phyloP scores from a whole-genome alignment of 352 stramenopile species.

The Blastocystis sp. region DNA sequence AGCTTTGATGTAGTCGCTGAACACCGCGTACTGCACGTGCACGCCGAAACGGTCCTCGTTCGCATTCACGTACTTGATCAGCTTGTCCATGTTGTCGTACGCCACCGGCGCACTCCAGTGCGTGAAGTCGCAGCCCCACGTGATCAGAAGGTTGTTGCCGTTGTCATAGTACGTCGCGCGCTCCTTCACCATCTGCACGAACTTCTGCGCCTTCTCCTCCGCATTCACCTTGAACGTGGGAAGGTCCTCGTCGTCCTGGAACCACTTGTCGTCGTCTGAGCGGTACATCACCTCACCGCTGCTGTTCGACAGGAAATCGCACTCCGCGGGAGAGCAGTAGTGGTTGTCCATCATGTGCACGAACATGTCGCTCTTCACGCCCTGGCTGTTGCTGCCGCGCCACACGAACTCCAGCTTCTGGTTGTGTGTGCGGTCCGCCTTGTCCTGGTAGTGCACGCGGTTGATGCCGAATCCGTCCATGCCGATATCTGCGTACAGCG shows the following conservation, averaged over 20 bases:
- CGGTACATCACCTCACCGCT: constrained; percentile 49
- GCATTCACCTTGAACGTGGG: constrained; percentile 72
- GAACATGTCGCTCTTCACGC: constrained; percentile 72
- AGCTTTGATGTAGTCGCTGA: constrained; percentile 82
- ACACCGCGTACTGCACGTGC: constrained; percentile 88
- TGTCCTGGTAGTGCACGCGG: constrained; percentile 92
- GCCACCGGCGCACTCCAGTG: constrained; percentile 75
- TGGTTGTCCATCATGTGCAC: constrained; percentile 74
- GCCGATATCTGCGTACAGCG: constrained; percentile 77
- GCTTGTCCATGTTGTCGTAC: constrained; percentile 87
- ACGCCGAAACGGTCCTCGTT: constrained; percentile 69
- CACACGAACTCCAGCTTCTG: constrained; percentile 86
- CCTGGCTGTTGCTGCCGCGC: constrained; percentile 74
- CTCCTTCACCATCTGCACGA: constrained; percentile 52
- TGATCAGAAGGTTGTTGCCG: constrained; percentile 72
- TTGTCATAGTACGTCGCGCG: constrained; percentile 49
- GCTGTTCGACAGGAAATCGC: constrained; percentile 62
- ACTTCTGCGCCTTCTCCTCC: constrained; percentile 50
- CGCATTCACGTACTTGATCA: constrained; percentile 84
- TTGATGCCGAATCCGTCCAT: constrained; percentile 92
- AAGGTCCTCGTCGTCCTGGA: constrained; percentile 75
- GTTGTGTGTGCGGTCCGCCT: constrained; percentile 71
- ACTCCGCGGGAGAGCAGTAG: constrained; percentile 69
- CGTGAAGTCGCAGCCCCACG: constrained; percentile 86
- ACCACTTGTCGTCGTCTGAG: constrained; percentile 64